Evolutionary conservation across 78 protist genomes (phyloP).

Genomic region (Speleostelium caveatum): DNA sequence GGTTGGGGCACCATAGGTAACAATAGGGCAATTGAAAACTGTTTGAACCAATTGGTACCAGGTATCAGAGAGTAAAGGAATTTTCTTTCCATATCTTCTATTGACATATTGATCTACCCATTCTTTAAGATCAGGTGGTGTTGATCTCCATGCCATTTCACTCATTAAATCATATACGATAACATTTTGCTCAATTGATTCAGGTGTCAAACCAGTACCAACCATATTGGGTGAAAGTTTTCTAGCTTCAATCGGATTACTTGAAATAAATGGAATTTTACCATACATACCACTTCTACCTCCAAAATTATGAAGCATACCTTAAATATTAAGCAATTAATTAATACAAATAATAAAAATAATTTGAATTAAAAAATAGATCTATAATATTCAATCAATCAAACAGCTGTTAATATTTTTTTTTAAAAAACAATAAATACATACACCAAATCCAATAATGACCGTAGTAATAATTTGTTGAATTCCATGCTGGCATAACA

Average conservation of each 20-base stretch:
- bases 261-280: slow-evolving; percentile 59
- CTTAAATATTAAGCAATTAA: too few species aligned
- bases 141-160: slow-evolving; percentile 85
- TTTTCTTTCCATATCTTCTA: slow-evolving; percentile 79
- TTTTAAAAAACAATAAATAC: too few species aligned
- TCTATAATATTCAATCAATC: too few species aligned
- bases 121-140: slow-evolving; percentile 21
- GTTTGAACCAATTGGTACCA: slow-evolving; percentile 11
- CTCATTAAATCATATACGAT: slow-evolving; percentile 83
- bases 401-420: too few species aligned
- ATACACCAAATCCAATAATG: slow-evolving; percentile 83
- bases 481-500: slow-evolving; percentile 80
- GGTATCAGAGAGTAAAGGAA: neutral
- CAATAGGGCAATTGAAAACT: slow-evolving; percentile 19
- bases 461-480: slow-evolving; percentile 80
- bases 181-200: slow-evolving; percentile 86
- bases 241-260: slow-evolving; percentile 34
- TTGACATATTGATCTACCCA: slow-evolving; percentile 71
- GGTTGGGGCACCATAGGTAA: neutral
- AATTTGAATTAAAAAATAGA: too few species aligned
- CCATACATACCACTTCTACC: slow-evolving; percentile 89
- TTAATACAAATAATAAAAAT: too few species aligned
- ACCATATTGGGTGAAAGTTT: slow-evolving; percentile 41
- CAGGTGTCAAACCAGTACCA: slow-evolving; percentile 90
- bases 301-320: slow-evolving; percentile 92